Conservation (phyloP, 2,329 filamentous ascomycete species). For the Purpureocillium lavendulum region DNA sequence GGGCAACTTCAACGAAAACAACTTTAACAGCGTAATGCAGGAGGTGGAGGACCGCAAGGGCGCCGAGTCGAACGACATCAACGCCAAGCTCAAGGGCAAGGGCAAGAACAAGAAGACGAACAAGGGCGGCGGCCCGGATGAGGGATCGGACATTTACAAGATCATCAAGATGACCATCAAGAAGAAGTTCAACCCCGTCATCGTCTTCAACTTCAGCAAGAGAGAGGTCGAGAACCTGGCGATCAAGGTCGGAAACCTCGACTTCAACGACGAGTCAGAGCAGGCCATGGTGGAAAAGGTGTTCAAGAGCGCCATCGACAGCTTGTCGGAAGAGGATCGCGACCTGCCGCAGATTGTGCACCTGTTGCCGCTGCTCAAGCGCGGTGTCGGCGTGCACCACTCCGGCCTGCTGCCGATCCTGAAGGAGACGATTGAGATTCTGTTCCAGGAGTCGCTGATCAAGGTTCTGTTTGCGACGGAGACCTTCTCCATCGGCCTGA, state of each 20-base stretch:
- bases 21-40: slow-evolving; percentile 94
- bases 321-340: slow-evolving; percentile 85
- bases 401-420: slow-evolving; percentile 90
- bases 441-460: slow-evolving; percentile 96
- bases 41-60: slow-evolving; percentile 83
- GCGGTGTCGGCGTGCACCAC: slow-evolving; percentile 95
- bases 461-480: slow-evolving; percentile 98
- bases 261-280: slow-evolving; percentile 95
- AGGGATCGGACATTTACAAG: slow-evolving; percentile 78
- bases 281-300: slow-evolving; percentile 92
- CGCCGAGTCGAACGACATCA: slow-evolving; percentile 69
- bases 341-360: slow-evolving; percentile 83
- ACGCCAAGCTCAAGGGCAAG: slow-evolving; percentile 74
- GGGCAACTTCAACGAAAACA: slow-evolving; percentile 89
- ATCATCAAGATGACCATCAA: slow-evolving; percentile 98
- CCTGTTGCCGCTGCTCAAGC: slow-evolving; percentile 77
- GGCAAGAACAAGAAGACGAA: slow-evolving; percentile 89
- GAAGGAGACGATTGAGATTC: slow-evolving; percentile 97
- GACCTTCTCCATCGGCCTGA: slow-evolving; percentile 95
- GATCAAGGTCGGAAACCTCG: slow-evolving; percentile 74
- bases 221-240: slow-evolving; percentile 89
- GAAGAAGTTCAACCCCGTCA: slow-evolving; percentile 95
- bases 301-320: slow-evolving; percentile 87
- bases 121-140: slow-evolving; percentile 71
- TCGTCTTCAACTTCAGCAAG: slow-evolving; percentile 99